Conservation (phyloP, 2,329 filamentous ascomycete species). For the Penicillium italicum region DNA sequence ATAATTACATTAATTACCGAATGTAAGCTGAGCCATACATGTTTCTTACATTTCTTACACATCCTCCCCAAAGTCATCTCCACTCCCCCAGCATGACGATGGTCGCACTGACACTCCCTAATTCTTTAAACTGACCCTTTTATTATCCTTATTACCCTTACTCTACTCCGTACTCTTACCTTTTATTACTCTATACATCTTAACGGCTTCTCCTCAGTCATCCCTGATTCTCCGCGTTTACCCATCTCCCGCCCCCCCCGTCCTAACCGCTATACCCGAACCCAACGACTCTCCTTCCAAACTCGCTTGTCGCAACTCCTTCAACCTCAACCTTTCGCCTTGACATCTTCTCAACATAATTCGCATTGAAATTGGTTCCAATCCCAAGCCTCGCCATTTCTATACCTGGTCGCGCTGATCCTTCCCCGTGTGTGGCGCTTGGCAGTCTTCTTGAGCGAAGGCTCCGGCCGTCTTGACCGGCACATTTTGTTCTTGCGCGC, state of each 20-base stretch:
- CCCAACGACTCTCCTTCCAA: slow-evolving; percentile 4
- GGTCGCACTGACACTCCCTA: slow-evolving; percentile 18
- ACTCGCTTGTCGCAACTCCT: slow-evolving; percentile 9
- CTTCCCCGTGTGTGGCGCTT: slow-evolving; percentile 13
- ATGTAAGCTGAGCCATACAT: slow-evolving; percentile 17
- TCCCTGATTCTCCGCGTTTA: background rate
- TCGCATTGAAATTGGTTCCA: background rate
- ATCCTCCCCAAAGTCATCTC: slow-evolving; percentile 23
- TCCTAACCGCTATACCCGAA: background rate
- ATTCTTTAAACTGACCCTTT: slow-evolving; percentile 1
- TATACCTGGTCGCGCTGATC: slow-evolving; percentile 1
- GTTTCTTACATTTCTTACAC: slow-evolving; percentile 22
- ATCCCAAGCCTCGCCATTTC: background rate
- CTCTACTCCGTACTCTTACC: background rate
- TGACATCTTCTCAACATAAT: background rate
- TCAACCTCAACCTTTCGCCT: background rate
- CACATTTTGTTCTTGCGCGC: slow-evolving; percentile 27
- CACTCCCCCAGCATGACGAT: slow-evolving; percentile 35
- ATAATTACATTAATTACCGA: slow-evolving; percentile 13
- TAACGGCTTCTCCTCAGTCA: background rate
- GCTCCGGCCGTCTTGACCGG: slow-evolving; percentile 24
- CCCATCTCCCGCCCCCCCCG: background rate
- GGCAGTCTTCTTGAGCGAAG: slow-evolving; percentile 15
- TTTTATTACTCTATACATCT: background rate
- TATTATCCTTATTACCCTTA: background rate